A percentile compares a stretch with the other conserved stretches of the same genome.
Conservation (phyloP, 805 yeast species). For the Kodamaea hsintzibuensis region DNA sequence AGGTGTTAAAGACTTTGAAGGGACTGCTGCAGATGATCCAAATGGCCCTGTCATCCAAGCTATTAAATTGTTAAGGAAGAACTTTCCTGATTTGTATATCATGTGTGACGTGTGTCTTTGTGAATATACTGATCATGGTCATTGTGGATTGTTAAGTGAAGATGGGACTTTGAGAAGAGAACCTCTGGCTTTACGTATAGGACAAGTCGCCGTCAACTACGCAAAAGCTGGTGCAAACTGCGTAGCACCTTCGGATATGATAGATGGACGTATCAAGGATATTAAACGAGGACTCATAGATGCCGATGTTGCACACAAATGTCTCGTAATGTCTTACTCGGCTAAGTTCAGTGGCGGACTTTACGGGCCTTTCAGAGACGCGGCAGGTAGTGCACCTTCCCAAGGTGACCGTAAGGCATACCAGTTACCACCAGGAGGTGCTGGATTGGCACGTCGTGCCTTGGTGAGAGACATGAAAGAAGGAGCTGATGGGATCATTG, state of each 20-base stretch:
- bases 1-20: slow-evolving; percentile 75
- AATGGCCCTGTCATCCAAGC: slow-evolving; percentile 91
- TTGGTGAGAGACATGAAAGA: slow-evolving; percentile 80
- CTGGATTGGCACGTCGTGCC: slow-evolving; percentile 93
- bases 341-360: slow-evolving; percentile 91
- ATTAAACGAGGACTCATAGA: slow-evolving; percentile 83
- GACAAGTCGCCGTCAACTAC: slow-evolving; percentile 92
- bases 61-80: slow-evolving; percentile 58
- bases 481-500: slow-evolving; percentile 94
- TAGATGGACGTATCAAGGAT: slow-evolving; percentile 89
- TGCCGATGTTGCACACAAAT: slow-evolving; percentile 81
- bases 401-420: slow-evolving; percentile 90
- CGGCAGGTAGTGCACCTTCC: slow-evolving; percentile 89
- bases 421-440: slow-evolving; percentile 90
- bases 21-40: slow-evolving; percentile 94
- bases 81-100: slow-evolving; percentile 81
- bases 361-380: slow-evolving; percentile 97
- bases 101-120: slow-evolving; percentile 96
- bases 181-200: slow-evolving; percentile 74
- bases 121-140: slow-evolving; percentile 97
- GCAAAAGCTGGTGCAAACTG: slow-evolving; percentile 95
- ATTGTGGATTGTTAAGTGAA: slow-evolving; percentile 86
- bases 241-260: slow-evolving; percentile 97
- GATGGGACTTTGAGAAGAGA: slow-evolving; percentile 85
- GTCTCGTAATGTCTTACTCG: slow-evolving; percentile 88